Evolutionary conservation across 2,329 filamentous ascomycete genomes (phyloP), one percentile per base, ranked within the genome.

Genomic region (Daldinia sp.): DNA sequence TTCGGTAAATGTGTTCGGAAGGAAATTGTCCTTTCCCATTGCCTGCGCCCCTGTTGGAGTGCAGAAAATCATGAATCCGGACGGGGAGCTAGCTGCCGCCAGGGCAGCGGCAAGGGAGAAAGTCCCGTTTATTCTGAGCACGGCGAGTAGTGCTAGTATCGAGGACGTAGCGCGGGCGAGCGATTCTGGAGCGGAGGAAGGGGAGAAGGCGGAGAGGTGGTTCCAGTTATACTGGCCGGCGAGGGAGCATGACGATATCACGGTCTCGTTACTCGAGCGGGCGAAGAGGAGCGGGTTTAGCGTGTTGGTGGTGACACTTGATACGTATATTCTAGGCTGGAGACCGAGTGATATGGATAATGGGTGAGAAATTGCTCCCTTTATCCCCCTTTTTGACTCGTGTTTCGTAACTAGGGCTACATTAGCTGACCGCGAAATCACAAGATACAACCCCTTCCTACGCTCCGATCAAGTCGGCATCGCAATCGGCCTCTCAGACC

Each of bases 141-240:
- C 71, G 23, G 71, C 71, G 10, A 70, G 68, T 45, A 70, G 68
- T n/a, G 68, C 67, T 1, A 69, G 66, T 39, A 73, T 73, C 21
- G 71, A 73, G 61, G 71, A 72, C n/a, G 71, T 73, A 25, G 72
- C 70, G 8, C 54, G 47, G 29, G 72, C 72, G 13, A 73, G 60
- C 17, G 72, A 69, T 17, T 63, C 67, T 2, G 67, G 67, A 0
- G 59, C 27, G 6, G 23, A 34, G 2, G 47, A n/a, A 1, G 27
- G 8, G 30, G 53, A 21, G 3, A 50, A 25, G 37, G 61, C 50
- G 21, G 55, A 63, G 47, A 63, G 70, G 3, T 73, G 67, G 70
- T 73, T 65, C 29, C 71, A 73, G 65, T 60, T 73, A n/a, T 73
- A 73, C 52, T 73, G 72, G 72, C 71, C 71, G 1, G 49, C 58